Evolutionary conservation across 257 asterid genomes (phyloP).

Genomic region (Leptodermis oblonga): DNA sequence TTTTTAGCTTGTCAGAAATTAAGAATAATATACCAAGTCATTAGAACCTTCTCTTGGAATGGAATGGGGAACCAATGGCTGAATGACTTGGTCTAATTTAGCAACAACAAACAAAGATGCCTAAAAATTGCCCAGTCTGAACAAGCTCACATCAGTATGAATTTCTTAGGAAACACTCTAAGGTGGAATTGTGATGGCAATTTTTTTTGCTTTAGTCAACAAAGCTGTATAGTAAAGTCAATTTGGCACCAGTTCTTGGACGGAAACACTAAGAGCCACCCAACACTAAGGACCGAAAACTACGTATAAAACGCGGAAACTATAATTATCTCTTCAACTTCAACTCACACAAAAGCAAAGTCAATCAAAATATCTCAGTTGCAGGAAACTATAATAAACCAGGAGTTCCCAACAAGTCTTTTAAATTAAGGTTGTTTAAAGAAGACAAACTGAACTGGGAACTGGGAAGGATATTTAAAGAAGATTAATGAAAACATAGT

Average conservation of each 20-base stretch:
- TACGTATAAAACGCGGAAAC: neutral
- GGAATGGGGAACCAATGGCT: too few species aligned
- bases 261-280: neutral
- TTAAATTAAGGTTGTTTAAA: too few species aligned
- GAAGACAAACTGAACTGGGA: neutral
- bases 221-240: neutral
- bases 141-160: neutral
- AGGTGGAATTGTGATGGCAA: neutral
- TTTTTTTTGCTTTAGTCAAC: neutral
- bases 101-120: neutral
- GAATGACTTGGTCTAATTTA: conserved; percentile 19
- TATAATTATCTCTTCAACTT: neutral
- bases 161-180: neutral
- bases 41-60: conserved; percentile 48
- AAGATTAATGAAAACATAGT: too few species aligned
- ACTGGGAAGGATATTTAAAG: too few species aligned
- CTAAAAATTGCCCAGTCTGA: neutral
- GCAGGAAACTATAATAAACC: too few species aligned
- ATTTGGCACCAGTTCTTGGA: neutral
- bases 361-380: too few species aligned
- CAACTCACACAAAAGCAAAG: too few species aligned
- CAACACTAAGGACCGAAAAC: neutral
- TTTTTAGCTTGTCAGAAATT: neutral
- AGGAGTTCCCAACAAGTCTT: too few species aligned
- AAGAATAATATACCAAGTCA: conserved; percentile 7